A percentile compares a stretch with the other conserved stretches of the same genome.
These are phyloP conservation scores for Colletotrichum agaves DNA, from an alignment of 2,329 filamentous ascomycete species.

Conservation along the genomic window DNA sequence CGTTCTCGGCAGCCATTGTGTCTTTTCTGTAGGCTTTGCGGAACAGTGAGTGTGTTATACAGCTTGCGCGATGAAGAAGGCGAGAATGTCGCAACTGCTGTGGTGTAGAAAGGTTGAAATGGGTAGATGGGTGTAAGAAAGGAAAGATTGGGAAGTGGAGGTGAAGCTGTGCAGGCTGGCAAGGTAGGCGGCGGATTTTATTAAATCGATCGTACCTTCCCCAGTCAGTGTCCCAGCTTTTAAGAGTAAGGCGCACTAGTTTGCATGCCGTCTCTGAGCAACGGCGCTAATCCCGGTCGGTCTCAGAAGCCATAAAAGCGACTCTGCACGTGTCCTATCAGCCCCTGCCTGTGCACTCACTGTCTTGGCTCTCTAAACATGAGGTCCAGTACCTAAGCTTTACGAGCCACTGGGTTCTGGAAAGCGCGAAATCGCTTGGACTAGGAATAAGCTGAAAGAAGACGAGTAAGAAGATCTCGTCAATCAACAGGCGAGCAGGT, in stretches of 20 bases:
- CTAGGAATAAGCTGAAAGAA: too few relatives aligned
- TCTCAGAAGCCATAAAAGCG: slow-evolving; percentile 13
- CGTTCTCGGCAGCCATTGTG: slow-evolving; percentile 63
- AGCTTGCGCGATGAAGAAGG: not conserved
- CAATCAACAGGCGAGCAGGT: too few relatives aligned
- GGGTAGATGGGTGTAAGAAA: slow-evolving; percentile 26
- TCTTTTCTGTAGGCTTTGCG: slow-evolving; percentile 8
- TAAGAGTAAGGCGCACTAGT: slow-evolving; percentile 17
- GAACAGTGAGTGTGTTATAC: slow-evolving; percentile 36
- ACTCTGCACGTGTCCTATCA: slow-evolving; percentile 18
- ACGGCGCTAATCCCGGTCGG: slow-evolving; percentile 12
- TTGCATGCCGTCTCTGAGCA: slow-evolving; percentile 25
- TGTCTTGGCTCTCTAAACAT: too few relatives aligned
- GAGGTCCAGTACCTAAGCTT: not conserved
- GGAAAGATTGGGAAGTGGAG: slow-evolving; percentile 27
- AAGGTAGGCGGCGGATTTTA: slow-evolving; percentile 29
- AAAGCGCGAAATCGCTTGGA: too few relatives aligned
- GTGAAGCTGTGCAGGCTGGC: slow-evolving; percentile 21
- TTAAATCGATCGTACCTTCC: slow-evolving; percentile 36
- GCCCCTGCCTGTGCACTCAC: slow-evolving; percentile 8
- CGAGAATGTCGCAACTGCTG: slow-evolving; percentile 8
- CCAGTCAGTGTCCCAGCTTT: slow-evolving; percentile 31
- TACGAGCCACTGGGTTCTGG: not conserved
- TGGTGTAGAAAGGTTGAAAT: slow-evolving; percentile 3
- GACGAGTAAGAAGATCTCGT: too few relatives aligned